A percentile compares a stretch with the other conserved stretches of the same genome.
Conservation (phyloP, 2,329 filamentous ascomycete species). For the Fusarium heterosporum region DNA sequence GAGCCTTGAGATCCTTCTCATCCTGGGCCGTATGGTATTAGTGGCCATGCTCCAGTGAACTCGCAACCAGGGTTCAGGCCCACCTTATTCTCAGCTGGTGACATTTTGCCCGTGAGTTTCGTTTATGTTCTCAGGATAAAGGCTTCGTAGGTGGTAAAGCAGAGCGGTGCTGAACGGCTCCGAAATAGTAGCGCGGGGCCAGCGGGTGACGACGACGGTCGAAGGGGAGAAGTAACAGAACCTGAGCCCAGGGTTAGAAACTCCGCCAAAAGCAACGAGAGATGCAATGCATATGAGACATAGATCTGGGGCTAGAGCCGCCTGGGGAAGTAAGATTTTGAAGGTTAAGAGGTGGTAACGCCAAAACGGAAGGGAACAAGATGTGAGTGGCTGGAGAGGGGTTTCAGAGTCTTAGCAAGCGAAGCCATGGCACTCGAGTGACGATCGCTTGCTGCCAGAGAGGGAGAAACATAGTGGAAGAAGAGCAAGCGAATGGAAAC, state of each 20-base stretch:
- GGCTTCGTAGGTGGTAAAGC: slow-evolving; percentile 15
- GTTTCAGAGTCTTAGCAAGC: slow-evolving; percentile 24
- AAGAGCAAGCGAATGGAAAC: neutral
- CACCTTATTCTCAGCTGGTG: slow-evolving; percentile 52
- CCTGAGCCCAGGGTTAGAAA: slow-evolving; percentile 32
- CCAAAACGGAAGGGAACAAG: slow-evolving; percentile 31
- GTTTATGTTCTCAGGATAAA: slow-evolving; percentile 26
- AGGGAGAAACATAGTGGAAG: neutral
- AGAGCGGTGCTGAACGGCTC: slow-evolving; percentile 21
- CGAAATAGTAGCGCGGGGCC: slow-evolving; percentile 25
- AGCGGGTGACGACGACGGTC: slow-evolving; percentile 13
- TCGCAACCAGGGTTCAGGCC: slow-evolving; percentile 26
- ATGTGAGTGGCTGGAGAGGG: slow-evolving; percentile 39
- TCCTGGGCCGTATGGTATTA: slow-evolving; percentile 48
- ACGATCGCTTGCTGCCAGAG: slow-evolving; percentile 34
- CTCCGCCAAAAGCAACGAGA: slow-evolving; percentile 8
- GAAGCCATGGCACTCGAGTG: slow-evolving; percentile 37
- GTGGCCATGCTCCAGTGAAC: slow-evolving; percentile 6
- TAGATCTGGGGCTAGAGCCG: slow-evolving; percentile 13
- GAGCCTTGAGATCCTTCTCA: slow-evolving; percentile 59
- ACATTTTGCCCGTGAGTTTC: slow-evolving; percentile 44
- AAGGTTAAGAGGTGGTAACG: slow-evolving; percentile 28
- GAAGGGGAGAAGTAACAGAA: slow-evolving; percentile 10
- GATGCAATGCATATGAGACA: slow-evolving; percentile 18
- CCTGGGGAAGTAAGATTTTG: slow-evolving; percentile 17